Evolutionary conservation across 1,139 yeast species (phyloP), one percentile per base, ranked within the genome.

Genomic region (Groenewaldozyma auringiensis): DNA sequence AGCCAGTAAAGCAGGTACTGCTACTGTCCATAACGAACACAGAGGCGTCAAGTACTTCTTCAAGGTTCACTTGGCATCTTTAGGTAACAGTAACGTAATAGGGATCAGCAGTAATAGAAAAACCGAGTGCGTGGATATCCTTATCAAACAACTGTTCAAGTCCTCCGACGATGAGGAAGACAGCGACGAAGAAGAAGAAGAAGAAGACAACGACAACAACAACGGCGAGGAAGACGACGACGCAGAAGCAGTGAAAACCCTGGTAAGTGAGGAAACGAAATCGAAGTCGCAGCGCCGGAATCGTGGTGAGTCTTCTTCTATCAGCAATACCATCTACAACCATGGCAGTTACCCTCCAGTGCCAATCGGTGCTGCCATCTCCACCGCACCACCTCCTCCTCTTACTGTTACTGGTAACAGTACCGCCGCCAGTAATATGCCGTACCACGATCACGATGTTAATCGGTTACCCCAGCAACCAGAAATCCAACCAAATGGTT

Each of bases 31-130:
- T 13, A 16, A 14, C 36, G 18, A 32, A 14, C 36, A 32, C 18
- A 6, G 36, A 13, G 38, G 38, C 20, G 38, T 35, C 16, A 20
- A 13, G n/a, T 35, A 35, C 22, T 35, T 35, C 38, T 35, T 35
- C 25, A 35, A 18, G 16, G 38, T 20, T 9, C 38, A 35, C n/a
- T 35, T 35, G 38, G 38, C 38, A 14, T 9, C n/a, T 35, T 9
- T 20, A 8, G 17, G 36, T 6, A 6, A 8, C 13, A 25, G 13
- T 25, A 25, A 8, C 13, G 13, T 25, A 8, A 6, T n/a, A 6
- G 36, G 36, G 6, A 16, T 13, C 6, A 16, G 18, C 18, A 16
- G 17, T 6, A n/a, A 6, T n/a, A 16, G 18, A n/a, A 25, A 11
- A 11, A 11, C 29, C 11, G 29, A 25, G 11, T 25, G 9, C 11